Base-by-base conservation (phyloP, 805 yeast genomes). In the Pichia cephalocereana region DNA sequence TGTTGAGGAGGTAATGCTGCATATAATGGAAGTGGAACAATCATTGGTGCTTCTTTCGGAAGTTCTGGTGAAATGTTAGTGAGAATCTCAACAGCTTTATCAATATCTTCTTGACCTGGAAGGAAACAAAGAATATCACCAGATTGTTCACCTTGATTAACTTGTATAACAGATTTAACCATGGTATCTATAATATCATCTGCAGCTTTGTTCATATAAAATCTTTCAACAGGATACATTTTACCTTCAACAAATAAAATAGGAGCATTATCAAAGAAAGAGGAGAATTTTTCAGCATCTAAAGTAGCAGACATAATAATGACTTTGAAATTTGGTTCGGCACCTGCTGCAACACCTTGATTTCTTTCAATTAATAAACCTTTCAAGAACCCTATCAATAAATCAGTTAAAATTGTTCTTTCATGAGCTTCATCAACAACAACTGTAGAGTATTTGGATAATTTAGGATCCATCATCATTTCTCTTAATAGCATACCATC, bases 21-120 rank as follows among this genome's bases (percentile, higher is more conserved):
- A 64, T 93, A 93, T 41, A 93, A 72, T 14, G 99, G 98, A 43
- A 86, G 66, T 0, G 95, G 82, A 1, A 83, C 79, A 46, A 90
- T 70, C 19, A 74, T 57, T 0, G 97, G 97, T 0, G 90, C 89
- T 38, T 79, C 83, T 49, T 72, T 77, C 0, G 91, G 87, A 30
- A 90, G 64, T 41, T 75, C 72, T 1, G 85, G 84, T 1, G 90
- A 76, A 19, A 83, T 58, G 38, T 75, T 74, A 47, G 70, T 74
- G 47, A 93, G 66, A 1, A 82, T 65, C 15, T 77, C 75, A 1
- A 80, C 88, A 14, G 86, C 83, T 56, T 83, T 83, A 62, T 93
- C 99, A 63, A 93, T 93, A 60, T 93, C 99, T 61, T 93, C 99
- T 64, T 93, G 99, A 52, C 99, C 99, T 0, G 98, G 90, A 47